Base-by-base conservation (phyloP, 352 stramenopile genomes). In the Phytophthora syringae region DNA sequence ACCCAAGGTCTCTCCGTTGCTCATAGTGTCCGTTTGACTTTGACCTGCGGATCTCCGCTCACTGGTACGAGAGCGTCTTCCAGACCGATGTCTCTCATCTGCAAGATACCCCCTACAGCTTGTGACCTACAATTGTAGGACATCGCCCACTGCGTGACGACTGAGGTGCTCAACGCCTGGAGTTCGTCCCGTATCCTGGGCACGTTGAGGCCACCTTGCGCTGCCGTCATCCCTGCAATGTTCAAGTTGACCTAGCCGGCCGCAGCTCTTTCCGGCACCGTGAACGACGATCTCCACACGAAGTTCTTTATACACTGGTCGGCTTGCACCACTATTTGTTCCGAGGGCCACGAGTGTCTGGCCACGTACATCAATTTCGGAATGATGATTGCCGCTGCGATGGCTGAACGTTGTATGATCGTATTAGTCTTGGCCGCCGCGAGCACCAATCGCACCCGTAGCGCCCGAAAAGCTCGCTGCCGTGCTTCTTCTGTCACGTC, bases 341-440 rank as follows among this genome's bases (percentile, higher is more conserved):
- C 7, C 3, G 30, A 49, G 0, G 54, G 54, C 54, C 54, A 62
- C 2, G 54, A 2, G 30, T 62, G 54, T 5, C 54, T 30, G 0
- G 30, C 43, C 9, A 62, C 43, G 20, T 59, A 54, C 0, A 54
- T 16, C 39, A 51, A 28, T 7, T 59, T 59, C 0, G 52, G 52
- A 3, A 62, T 22, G 1, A 62, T 42, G 7, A 62, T 54, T 12
- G 54, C 43, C 16, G 21, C 16, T 16, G 43, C 30, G 7, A 62
- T 62, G 7, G 4, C 1, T 0, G 30, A 16, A 1, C 43, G 7
- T 18, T 62, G 32, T 15, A 47, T 27, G 0, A 13, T 30, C 2
- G 53, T 47, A 21, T 61, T 61, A 0, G 53, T 52, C 30, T 53
- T 61, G 1, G 5, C 16, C 6, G 15, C 32, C 0, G 54, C 21